These are phyloP conservation scores for Cercospora sojina DNA, from an alignment of 2,329 filamentous ascomycete genomes.

Conservation along the genomic window DNA sequence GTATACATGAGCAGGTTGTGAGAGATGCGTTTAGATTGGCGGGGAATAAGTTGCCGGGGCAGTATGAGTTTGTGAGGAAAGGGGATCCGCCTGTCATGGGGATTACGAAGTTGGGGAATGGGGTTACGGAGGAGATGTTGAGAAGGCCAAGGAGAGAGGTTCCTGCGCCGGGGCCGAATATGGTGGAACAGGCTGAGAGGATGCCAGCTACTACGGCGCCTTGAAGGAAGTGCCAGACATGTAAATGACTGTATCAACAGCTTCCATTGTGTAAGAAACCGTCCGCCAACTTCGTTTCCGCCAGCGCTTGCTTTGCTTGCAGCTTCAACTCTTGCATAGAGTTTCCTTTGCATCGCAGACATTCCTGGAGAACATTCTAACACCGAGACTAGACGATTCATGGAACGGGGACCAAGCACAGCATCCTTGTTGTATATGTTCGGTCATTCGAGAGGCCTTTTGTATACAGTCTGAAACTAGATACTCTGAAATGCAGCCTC, in stretches of 20 bases:
- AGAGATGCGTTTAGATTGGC: constrained; percentile 91
- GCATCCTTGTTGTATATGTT: not conserved
- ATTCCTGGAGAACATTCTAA: not conserved
- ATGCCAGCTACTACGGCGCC: constrained; percentile 30
- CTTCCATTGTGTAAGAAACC: not conserved
- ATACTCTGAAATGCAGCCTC: not conserved
- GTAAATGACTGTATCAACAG: not conserved
- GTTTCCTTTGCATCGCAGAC: not conserved
- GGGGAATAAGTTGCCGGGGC: constrained; percentile 86
- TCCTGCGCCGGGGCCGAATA: constrained; percentile 32
- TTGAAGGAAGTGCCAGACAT: not conserved
- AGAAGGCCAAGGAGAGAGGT: constrained; percentile 63
- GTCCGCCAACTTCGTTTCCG: not conserved
- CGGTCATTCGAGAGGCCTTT: not conserved
- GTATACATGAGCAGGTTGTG: constrained; percentile 90
- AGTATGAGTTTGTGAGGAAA: constrained; percentile 92
- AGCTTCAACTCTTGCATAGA: not conserved
- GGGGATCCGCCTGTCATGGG: constrained; percentile 88
- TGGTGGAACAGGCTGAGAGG: constrained; percentile 31
- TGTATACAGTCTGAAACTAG: not conserved
- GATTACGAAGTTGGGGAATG: constrained; percentile 80
- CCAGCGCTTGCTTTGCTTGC: not conserved
- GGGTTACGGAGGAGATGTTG: constrained; percentile 77
- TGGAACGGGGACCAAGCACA: not conserved
- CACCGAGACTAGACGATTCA: not conserved